Evolutionary conservation across 2,329 filamentous ascomycete genomes (phyloP), one percentile per base, ranked within the genome.

Genomic region (Botrytis squamosa): DNA sequence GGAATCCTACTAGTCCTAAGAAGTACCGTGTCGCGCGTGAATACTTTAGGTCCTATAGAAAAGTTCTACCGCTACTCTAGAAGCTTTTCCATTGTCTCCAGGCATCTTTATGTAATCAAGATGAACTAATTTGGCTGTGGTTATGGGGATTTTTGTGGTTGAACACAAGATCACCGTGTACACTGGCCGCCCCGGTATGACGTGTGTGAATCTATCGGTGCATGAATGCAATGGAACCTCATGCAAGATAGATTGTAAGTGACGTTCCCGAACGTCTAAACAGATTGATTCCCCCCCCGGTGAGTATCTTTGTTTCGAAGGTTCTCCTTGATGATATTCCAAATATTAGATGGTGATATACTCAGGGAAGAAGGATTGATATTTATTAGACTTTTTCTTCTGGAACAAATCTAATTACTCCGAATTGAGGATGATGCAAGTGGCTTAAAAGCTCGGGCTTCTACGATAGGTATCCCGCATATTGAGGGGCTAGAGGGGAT

Each of bases 151-250:
- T 55, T 5, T 55, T 40, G 46, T 33, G 44, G 14, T n/a, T 67
- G 38, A 9, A 1, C 38, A 38, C 49, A 38, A 67, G 9, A 40
- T 36, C 62, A 64, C 40, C 25, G 3, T 38, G 42, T 67, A 67
- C 64, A 38, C 33, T 55, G 70, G 70, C 42, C 46, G 70, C 42
- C 62, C 70, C 60, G 55, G 60, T 66, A 67, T 72, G 70, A 72
- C 70, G 70, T 33, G 25, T 67, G 38, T 22, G 46, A 25, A 46
- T 46, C n/a, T 60, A 63, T 38, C 6, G 22, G 36, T 71, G 60
- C 70, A 72, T 72, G 60, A 72, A 66, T 66, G 36, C 46, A 44
- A 29, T 68, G 65, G 65, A 66, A 40, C 42, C 49, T 65, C 14
- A 66, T 72, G 59, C 46, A 25, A 55, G 38, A 55, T 52, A 52